Evolutionary conservation across 148 eudicot species (phyloP).

Genomic region (Fagopyrum tataricum): DNA sequence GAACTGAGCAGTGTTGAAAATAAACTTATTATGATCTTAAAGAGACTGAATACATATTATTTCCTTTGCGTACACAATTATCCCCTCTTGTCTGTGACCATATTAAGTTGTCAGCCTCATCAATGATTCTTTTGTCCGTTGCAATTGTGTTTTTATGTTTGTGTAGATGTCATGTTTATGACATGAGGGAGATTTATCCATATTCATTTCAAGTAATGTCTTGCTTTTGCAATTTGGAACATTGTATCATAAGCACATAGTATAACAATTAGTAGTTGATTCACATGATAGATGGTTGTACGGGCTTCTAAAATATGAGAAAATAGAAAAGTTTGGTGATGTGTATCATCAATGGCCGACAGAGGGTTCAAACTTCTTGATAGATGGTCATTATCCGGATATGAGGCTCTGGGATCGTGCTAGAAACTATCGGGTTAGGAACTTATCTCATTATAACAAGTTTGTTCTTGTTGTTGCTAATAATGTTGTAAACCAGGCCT

Average conservation of each 20-base stretch:
- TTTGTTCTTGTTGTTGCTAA: slow-evolving; percentile 98
- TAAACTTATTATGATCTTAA: too few species aligned
- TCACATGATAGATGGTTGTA: slow-evolving; percentile 26
- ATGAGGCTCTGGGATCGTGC: slow-evolving; percentile 91
- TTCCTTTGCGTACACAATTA: too few species aligned
- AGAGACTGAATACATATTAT: too few species aligned
- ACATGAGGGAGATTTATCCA: slow-evolving; percentile 84
- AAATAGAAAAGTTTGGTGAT: slow-evolving; percentile 63
- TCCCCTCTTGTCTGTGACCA: background rate
- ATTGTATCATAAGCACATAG: background rate
- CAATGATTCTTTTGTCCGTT: background rate
- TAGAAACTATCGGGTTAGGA: slow-evolving; percentile 71
- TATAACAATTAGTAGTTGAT: slow-evolving; percentile 18
- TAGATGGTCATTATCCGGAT: slow-evolving; percentile 86
- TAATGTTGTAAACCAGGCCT: slow-evolving; percentile 98
- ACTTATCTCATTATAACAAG: slow-evolving; percentile 66
- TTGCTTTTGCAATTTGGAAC: slow-evolving; percentile 12
- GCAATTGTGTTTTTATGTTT: background rate
- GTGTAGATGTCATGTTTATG: slow-evolving; percentile 16
- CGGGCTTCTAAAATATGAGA: slow-evolving; percentile 94
- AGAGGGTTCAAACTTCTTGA: slow-evolving; percentile 74
- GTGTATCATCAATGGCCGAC: slow-evolving; percentile 75
- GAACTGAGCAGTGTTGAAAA: too few species aligned
- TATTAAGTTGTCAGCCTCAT: background rate
- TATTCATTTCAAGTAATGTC: slow-evolving; percentile 85